Base-by-base conservation (phyloP, 2,329 filamentous ascomycete genomes). In the Neofusicoccum cordaticola region DNA sequence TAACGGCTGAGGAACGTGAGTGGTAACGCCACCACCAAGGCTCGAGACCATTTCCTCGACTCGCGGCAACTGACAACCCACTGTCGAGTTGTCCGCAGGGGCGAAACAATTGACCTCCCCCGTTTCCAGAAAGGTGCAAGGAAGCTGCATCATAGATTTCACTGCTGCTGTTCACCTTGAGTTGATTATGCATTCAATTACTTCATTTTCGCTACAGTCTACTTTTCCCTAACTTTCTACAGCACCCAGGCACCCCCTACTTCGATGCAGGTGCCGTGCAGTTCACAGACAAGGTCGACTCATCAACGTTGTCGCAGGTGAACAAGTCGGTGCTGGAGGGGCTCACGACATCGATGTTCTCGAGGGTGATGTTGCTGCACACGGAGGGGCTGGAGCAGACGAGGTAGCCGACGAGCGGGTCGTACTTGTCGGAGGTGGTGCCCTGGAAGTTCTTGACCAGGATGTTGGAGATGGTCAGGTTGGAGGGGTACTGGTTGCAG, bases 401-500 rank as follows among this genome's bases (percentile, higher is more conserved):
- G n/a, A 81, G 66, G 63, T 79, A 79, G 4, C 79, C 80, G 4
- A 77, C 74, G 2, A 78, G 70, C 8, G 79, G 79, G 37, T 77
- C 72, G 65, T 78, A 76, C 68, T 79, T 80, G 39, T 70, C 74
- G 68, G 77, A 80, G 1, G 85, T 87, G 1, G 78, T 84, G 0
- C 86, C 86, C 22, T 75, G 74, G 71, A 89, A 83, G 67, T 87
- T 83, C 66, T 79, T 83, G 70, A 88, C 84, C 4, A 79, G 75
- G 52, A 88, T 76, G 66, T 87, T 81, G 17, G 79, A 79, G 67
- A 87, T 86, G 11, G 81, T 84, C 66, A 87, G 71, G 13, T 79
- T 81, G 44, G 84, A 84, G 2, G 86, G 86, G 69, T 78, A 85
- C 73, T 84, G 69, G 48, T 84, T 81, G 76, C 86, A 89, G n/a